Evolutionary conservation across 1,139 yeast genomes (phyloP).

Genomic region (Geotrichum reessii): DNA sequence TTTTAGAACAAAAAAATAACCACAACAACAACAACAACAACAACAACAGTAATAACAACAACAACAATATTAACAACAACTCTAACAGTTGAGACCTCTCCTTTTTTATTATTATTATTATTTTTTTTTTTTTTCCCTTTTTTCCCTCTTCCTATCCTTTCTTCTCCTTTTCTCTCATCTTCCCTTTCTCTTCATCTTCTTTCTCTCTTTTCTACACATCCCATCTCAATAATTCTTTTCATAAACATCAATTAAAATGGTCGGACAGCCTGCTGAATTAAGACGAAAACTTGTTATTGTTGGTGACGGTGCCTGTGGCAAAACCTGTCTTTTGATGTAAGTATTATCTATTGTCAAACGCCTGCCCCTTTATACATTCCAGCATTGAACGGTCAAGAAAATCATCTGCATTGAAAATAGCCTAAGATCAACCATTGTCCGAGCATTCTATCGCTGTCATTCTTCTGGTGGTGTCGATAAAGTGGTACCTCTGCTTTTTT

Average conservation of each 20-base stretch:
- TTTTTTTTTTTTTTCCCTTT: not conserved
- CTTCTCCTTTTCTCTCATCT: not conserved
- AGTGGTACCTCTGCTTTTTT: not conserved
- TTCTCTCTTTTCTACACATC: not conserved
- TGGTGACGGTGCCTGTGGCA: slow-evolving; percentile 96
- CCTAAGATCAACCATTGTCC: not conserved
- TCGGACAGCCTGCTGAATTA: slow-evolving; percentile 36
- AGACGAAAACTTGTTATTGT: slow-evolving; percentile 80
- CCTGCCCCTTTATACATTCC: not conserved
- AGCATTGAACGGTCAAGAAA: not conserved
- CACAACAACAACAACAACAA: not conserved
- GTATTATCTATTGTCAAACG: slow-evolving; percentile 7
- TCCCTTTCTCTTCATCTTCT: not conserved
- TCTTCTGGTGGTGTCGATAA: not conserved
- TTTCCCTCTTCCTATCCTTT: not conserved
- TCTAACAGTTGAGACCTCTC: not conserved
- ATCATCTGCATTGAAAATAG: not conserved
- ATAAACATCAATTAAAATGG: slow-evolving; percentile 25
- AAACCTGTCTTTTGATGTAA: slow-evolving; percentile 50
- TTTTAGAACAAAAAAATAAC: not conserved
- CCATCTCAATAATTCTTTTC: slow-evolving; percentile 10
- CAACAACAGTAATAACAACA: not conserved
- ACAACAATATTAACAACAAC: not conserved
- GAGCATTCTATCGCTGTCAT: not conserved
- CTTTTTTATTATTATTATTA: not conserved